phyloP scores from a whole-genome alignment of 345 rosid species.

The Bruguiera sexangula region DNA sequence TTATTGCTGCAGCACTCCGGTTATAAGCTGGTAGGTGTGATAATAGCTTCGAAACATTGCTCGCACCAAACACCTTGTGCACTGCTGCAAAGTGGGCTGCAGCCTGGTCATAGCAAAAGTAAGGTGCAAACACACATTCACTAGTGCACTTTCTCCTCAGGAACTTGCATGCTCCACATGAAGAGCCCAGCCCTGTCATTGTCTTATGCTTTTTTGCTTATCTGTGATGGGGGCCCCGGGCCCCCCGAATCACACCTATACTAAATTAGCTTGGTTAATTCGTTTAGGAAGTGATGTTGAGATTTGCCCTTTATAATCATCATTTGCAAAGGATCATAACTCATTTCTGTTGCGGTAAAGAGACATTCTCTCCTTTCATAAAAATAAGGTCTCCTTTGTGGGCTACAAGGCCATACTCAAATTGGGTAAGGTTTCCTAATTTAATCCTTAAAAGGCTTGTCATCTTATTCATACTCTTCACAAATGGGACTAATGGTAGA shows the following conservation, averaged over 20 bases:
- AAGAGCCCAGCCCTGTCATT: constrained; percentile 73
- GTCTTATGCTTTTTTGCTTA: constrained; percentile 29
- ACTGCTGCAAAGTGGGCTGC: constrained; percentile 65
- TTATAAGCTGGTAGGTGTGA: constrained; percentile 46
- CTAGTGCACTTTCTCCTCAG: constrained; percentile 65
- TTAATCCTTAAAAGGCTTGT: constrained; percentile 30
- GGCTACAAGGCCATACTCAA: constrained; percentile 54
- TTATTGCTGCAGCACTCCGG: constrained; percentile 57
- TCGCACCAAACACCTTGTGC: constrained; percentile 78
- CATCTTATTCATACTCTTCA: constrained; percentile 23
- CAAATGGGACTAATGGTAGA: constrained; percentile 16
- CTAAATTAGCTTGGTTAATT: constrained; percentile 19
- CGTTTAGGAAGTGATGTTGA: constrained; percentile 22
- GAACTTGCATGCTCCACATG: constrained; percentile 87
- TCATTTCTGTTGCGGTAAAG: constrained; percentile 24
- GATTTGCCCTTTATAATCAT: constrained; percentile 45
- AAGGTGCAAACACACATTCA: constrained; percentile 71
- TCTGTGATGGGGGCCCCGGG: constrained; percentile 24
- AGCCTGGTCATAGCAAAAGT: constrained; percentile 65
- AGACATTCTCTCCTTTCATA: constrained; percentile 37
- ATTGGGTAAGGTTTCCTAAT: constrained; percentile 45
- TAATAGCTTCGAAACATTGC: constrained; percentile 67
- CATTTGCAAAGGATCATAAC: constrained; percentile 14
- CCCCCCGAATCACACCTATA: constrained; percentile 17
- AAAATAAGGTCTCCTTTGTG: constrained; percentile 57